Conservation (phyloP, 345 rosid species). For the Eucalyptus cloeziana region DNA sequence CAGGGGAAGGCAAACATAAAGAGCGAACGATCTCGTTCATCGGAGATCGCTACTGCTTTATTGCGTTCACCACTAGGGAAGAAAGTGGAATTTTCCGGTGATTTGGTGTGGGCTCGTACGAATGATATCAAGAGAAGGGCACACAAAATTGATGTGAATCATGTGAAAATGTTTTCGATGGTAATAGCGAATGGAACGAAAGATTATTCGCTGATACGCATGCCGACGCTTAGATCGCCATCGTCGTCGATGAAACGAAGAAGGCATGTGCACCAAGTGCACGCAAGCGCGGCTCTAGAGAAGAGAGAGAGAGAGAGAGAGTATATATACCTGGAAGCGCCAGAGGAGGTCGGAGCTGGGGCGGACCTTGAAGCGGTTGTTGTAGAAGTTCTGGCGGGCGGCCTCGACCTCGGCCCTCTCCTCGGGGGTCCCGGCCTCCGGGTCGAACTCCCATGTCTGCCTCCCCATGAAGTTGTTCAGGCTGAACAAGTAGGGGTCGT, state of each 20-base stretch:
- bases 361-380: slow-evolving; percentile 6
- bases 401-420: slow-evolving; percentile 11
- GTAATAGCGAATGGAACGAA: background rate
- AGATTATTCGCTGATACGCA: background rate
- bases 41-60: background rate
- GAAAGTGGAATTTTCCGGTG: background rate
- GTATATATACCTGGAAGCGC: slow-evolving; percentile 6
- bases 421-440: slow-evolving; percentile 7
- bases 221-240: background rate
- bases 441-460: slow-evolving; percentile 16
- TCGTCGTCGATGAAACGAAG: background rate
- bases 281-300: background rate
- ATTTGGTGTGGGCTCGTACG: background rate
- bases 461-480: slow-evolving; percentile 7
- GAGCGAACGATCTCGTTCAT: background rate
- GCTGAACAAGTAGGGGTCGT: slow-evolving; percentile 6
- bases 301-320: background rate
- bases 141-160: background rate
- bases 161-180: background rate
- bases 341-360: slow-evolving; percentile 9
- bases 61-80: background rate
- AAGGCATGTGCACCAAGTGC: background rate
- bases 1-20: background rate
- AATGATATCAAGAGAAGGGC: background rate
- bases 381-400: slow-evolving; percentile 6